Evolutionary conservation across 768 basidiomycete species (phyloP).

Genomic region (Collybiopsis luxurians): DNA sequence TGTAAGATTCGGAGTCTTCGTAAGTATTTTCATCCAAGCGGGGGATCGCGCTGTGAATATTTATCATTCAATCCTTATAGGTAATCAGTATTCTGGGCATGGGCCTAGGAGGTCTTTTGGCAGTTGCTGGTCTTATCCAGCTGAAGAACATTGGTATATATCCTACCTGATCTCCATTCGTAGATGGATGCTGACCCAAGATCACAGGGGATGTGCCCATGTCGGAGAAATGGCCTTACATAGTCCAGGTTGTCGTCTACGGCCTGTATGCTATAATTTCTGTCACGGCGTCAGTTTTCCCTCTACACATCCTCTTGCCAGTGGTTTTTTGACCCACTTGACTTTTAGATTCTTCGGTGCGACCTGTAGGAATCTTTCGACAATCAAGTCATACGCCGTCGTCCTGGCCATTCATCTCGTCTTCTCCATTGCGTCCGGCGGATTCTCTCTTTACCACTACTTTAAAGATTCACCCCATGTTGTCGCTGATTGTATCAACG

Average conservation of each 20-base stretch:
- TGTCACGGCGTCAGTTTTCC: slow-evolving; percentile 36
- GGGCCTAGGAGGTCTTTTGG: slow-evolving; percentile 37
- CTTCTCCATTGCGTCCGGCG: slow-evolving; percentile 42
- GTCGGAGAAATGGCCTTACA: slow-evolving; percentile 34
- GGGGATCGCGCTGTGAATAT: not conserved
- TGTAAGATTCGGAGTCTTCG: slow-evolving; percentile 45
- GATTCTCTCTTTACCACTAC: slow-evolving; percentile 40
- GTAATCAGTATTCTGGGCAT: slow-evolving; percentile 43
- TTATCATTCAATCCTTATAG: slow-evolving; percentile 18
- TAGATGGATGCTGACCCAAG: not conserved
- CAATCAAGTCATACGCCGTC: slow-evolving; percentile 41
- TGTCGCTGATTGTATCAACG: slow-evolving; percentile 34
- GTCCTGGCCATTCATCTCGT: slow-evolving; percentile 40
- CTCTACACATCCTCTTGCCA: not conserved
- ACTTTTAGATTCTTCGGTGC: slow-evolving; percentile 40
- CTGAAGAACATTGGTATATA: slow-evolving; percentile 27
- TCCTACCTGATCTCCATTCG: not conserved
- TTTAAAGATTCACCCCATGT: slow-evolving; percentile 40
- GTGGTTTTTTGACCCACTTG: not conserved
- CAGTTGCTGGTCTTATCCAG: slow-evolving; percentile 36
- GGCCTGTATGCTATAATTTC: slow-evolving; percentile 40
- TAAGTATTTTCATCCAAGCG: slow-evolving; percentile 23
- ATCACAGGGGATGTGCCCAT: slow-evolving; percentile 3
- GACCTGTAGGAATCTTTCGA: slow-evolving; percentile 33
- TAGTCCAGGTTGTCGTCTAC: slow-evolving; percentile 41